Base-by-base conservation (phyloP, 1,139 yeast species). In the Taphrina communis region DNA sequence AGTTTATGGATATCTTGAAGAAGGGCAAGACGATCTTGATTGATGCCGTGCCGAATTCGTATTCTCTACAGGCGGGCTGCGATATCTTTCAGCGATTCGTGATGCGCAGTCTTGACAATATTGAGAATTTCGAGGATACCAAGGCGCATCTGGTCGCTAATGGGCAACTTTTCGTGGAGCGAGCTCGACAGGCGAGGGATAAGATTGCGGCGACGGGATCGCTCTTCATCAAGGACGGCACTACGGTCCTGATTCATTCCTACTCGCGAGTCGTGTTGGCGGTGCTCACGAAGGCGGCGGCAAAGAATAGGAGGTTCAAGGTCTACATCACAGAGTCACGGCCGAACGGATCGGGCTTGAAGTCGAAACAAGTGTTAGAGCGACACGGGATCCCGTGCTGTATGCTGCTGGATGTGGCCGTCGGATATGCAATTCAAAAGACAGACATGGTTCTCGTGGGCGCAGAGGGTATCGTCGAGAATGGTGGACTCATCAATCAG, bases 391-490 rank as follows among this genome's bases (percentile, higher is more conserved):
- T 95, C n/a, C 98, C 98, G 0, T 95, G 90, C 19, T 89, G 92
- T 68, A 83, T 92, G 67, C 89, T 95, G 70, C 95, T 92, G 25
- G 99, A 95, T 77, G 87, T 92, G 70, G 97, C 96, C 6, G 98
- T 94, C 14, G 98, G 98, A 0, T 91, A 88, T 74, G 93, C 92
- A 42, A 88, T 95, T 72, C 95, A 91, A 77, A 89, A 89, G 77
- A 93, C 93, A 14, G 97, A 93, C 80, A 93, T 94, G 79, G 89
- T 95, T 8, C 85, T 95, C 73, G 95, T 94, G 72, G 99, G 99
- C 69, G 99, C 99, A 0, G 99, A 94, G 79, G 99, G 99, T 72
- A 99, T 94, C 5, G 97, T 97, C 1, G 99, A 94, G 81, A 89
- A 96, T 77, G 99, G 99, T 70, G 99, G 99, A 50, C 92, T 95